Evolutionary conservation across 768 basidiomycete species (phyloP).

Genomic region (Tulasnella sp.): DNA sequence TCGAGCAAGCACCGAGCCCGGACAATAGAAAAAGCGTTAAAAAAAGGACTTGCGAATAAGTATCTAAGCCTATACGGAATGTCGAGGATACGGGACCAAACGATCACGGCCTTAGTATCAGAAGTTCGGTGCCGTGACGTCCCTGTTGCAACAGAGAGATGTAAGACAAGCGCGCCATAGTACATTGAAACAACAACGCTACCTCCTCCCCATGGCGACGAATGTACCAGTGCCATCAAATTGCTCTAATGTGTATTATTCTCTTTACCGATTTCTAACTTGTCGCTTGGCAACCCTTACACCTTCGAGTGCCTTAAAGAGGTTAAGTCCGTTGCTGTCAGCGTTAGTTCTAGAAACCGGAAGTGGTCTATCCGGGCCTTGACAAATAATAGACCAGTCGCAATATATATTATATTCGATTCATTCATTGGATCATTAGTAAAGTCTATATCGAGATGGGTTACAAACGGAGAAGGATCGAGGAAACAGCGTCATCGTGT

Average conservation of each 20-base stretch:
- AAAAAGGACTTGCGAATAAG: no score
- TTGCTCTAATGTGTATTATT: neutral
- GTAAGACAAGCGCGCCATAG: no score
- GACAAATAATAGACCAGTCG: neutral
- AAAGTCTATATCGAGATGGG: neutral
- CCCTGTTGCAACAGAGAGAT: no score
- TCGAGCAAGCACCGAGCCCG: no score
- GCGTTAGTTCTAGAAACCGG: neutral
- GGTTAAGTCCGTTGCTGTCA: neutral
- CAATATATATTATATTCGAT: neutral
- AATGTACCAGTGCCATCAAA: no score
- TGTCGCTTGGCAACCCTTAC: neutral
- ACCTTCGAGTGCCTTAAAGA: neutral
- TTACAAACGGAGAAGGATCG: neutral
- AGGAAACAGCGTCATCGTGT: neutral
- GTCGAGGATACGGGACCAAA: no score
- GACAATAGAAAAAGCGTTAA: no score
- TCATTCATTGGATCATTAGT: neutral
- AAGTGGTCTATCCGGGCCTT: neutral
- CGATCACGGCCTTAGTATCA: no score
- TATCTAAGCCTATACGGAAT: no score
- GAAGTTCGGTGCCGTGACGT: no score
- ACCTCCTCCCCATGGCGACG: no score
- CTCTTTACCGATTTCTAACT: neutral
- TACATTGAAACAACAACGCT: no score